Percentiles rank a stretch among this genome's conserved stretches.
Conservation (phyloP, 1,284 basidiomycete species). For the Sporisorium reilianum region DNA sequence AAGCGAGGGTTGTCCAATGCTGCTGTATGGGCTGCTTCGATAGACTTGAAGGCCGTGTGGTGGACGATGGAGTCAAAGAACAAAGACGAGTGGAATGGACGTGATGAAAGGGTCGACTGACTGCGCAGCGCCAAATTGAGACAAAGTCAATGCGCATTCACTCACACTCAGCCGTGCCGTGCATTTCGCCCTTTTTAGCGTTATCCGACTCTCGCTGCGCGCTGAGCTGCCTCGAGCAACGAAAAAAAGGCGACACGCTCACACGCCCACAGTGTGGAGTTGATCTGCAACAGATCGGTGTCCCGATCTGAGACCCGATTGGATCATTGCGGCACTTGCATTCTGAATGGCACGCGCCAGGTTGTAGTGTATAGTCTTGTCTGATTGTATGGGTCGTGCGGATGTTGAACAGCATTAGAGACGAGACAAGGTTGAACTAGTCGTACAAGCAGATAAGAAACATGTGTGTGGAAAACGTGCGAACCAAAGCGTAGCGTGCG, state of each 20-base stretch:
- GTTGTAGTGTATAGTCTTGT: slow-evolving; percentile 8
- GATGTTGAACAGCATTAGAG: slow-evolving; percentile 54
- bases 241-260: not conserved
- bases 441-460: slow-evolving; percentile 42
- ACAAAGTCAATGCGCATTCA: slow-evolving; percentile 28
- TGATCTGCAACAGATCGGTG: not conserved
- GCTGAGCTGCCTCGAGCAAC: not conserved
- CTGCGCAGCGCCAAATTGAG: slow-evolving; percentile 13
- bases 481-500: slow-evolving; percentile 18
- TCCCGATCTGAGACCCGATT: not conserved
- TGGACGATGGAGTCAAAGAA: slow-evolving; percentile 4
- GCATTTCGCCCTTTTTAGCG: not conserved
- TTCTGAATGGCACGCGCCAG: not conserved
- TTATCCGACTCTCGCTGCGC: not conserved
- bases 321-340: not conserved
- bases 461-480: slow-evolving; percentile 13
- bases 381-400: slow-evolving; percentile 42
- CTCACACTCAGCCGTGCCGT: not conserved
- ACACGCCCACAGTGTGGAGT: slow-evolving; percentile 11
- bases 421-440: slow-evolving; percentile 56
- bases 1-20: not conserved
- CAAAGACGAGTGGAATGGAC: slow-evolving; percentile 1
- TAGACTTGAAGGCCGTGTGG: not conserved
- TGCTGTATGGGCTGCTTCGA: not conserved
- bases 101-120: slow-evolving; percentile 14